Base-by-base conservation (phyloP, 108 stramenopile species). In the Nitzschia sp. region DNA sequence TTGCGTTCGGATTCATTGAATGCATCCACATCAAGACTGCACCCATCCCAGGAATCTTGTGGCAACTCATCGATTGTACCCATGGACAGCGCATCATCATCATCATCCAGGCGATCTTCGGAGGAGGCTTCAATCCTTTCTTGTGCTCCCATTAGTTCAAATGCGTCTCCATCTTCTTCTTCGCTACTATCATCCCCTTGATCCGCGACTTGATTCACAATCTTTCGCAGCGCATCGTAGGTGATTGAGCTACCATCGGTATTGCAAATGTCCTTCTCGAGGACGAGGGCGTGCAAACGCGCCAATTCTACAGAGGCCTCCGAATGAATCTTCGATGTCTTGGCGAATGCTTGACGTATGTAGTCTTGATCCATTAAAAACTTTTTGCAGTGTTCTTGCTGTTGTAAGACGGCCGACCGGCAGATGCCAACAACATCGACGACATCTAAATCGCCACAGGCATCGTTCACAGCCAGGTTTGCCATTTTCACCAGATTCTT, bases 41-140 rank as follows among this genome's bases (percentile, higher is more conserved):
- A n/a, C 19, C 48, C 38, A n/a, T 50, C 48, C 48, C 19, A 50
- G 4, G 9, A 5, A 4, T 50, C 48, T 22, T n/a, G 21, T 11
- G 48, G 48, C 19, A 16, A 50, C 48, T 50, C 48, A 50, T 50
- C 48, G 48, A 50, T 50, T 21, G 48, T 50, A 16, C 48, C 48
- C 48, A 50, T 50, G 48, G 48, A 50, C 19, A n/a, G 16, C 4
- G 8, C 21, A 22, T 50, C 48, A 22, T 50, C 48, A 8, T 22
- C 21, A n/a, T 41, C 38, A 9, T n/a, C n/a, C n/a, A n/a, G n/a
- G n/a, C n/a, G n/a, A n/a, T n/a, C n/a, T n/a, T n/a, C n/a, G n/a
- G n/a, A n/a, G n/a, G n/a, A n/a, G n/a, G n/a, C n/a, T n/a, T n/a
- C n/a, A n/a, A n/a, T n/a, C n/a, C n/a, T n/a, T n/a, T n/a, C n/a